Percentiles rank a stretch among this genome's conserved stretches.
Evolutionary conservation across 2,329 filamentous ascomycete species (phyloP).

Genomic region (Corinectria fuckeliana): DNA sequence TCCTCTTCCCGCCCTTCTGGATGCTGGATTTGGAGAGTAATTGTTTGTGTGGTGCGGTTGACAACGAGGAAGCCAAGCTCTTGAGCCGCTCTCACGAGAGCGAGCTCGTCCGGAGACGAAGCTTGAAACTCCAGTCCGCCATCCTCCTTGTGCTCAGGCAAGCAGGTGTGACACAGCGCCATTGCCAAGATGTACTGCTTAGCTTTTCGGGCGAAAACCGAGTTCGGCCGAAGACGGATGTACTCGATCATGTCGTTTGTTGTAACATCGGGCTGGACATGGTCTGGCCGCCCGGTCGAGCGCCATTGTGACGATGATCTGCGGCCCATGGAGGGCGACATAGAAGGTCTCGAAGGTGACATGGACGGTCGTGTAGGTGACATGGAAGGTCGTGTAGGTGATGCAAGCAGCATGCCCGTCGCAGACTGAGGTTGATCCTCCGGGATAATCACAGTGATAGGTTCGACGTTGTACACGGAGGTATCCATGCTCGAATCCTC

Average conservation of each 20-base stretch:
- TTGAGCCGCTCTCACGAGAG: slow-evolving; percentile 82
- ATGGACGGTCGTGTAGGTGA: slow-evolving; percentile 38
- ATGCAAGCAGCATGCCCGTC: slow-evolving; percentile 30
- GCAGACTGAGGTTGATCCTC: slow-evolving; percentile 33
- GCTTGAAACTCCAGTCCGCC: slow-evolving; percentile 83
- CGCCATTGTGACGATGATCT: slow-evolving; percentile 59
- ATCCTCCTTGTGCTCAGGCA: slow-evolving; percentile 74
- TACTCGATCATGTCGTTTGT: slow-evolving; percentile 81
- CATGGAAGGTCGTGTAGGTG: slow-evolving; percentile 42
- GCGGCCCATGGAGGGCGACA: slow-evolving; percentile 40
- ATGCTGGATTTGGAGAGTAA: slow-evolving; percentile 59
- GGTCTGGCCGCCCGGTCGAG: slow-evolving; percentile 55
- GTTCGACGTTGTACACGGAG: slow-evolving; percentile 39
- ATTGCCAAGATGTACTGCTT: slow-evolving; percentile 84
- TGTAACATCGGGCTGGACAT: slow-evolving; percentile 62
- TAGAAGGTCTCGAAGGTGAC: slow-evolving; percentile 40
- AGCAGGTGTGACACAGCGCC: slow-evolving; percentile 88
- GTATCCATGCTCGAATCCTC: slow-evolving; percentile 34
- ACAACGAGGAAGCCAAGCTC: slow-evolving; percentile 83
- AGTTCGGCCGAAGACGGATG: slow-evolving; percentile 76
- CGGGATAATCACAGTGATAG: slow-evolving; percentile 40
- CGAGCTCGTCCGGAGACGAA: slow-evolving; percentile 88
- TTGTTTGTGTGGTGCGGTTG: slow-evolving; percentile 73
- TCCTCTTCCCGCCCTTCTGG: slow-evolving; percentile 49
- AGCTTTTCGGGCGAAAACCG: slow-evolving; percentile 78